These are phyloP conservation scores for Aspergillus wentii DNA, from an alignment of 495 filamentous ascomycete species.

Conservation along the genomic window DNA sequence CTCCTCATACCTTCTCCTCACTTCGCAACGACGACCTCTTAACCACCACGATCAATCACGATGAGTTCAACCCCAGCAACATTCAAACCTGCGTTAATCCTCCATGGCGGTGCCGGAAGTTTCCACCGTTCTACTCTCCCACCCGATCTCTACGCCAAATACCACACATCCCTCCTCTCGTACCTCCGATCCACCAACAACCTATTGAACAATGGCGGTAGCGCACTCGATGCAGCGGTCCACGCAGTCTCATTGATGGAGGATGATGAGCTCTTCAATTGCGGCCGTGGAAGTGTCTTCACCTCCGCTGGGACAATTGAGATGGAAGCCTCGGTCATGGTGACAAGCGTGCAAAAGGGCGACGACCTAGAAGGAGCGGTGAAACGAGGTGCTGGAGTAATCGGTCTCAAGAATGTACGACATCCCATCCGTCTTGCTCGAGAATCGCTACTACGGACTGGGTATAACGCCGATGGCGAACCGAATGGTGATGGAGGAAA, in stretches of 20 bases:
- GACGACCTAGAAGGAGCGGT: slow-evolving; percentile 37
- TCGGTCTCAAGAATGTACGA: slow-evolving; percentile 64
- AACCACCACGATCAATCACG: no score
- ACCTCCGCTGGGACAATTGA: slow-evolving; percentile 77
- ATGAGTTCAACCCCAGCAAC: no score
- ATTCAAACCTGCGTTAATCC: slow-evolving; percentile 64
- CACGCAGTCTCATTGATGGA: slow-evolving; percentile 75
- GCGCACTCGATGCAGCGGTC: slow-evolving; percentile 68
- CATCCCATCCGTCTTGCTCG: slow-evolving; percentile 75
- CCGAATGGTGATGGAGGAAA: slow-evolving; percentile 36
- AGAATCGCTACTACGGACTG: slow-evolving; percentile 62
- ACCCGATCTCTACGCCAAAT: slow-evolving; percentile 52
- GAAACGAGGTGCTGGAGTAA: slow-evolving; percentile 75
- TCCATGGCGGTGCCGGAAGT: slow-evolving; percentile 87
- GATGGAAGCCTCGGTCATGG: slow-evolving; percentile 89
- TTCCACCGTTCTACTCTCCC: slow-evolving; percentile 66
- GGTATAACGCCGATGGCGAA: slow-evolving; percentile 23
- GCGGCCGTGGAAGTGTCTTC: slow-evolving; percentile 81
- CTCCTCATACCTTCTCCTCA: no score
- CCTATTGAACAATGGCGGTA: slow-evolving; percentile 36
- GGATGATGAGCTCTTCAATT: slow-evolving; percentile 80
- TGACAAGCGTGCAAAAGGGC: slow-evolving; percentile 37
- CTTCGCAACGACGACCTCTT: no score
- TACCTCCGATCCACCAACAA: slow-evolving; percentile 48
- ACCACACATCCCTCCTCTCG: slow-evolving; percentile 58